Percentiles rank a stretch among this genome's conserved stretches.
phyloP scores from a whole-genome alignment of 305 asterid species.

The Rubia tinctorum region DNA sequence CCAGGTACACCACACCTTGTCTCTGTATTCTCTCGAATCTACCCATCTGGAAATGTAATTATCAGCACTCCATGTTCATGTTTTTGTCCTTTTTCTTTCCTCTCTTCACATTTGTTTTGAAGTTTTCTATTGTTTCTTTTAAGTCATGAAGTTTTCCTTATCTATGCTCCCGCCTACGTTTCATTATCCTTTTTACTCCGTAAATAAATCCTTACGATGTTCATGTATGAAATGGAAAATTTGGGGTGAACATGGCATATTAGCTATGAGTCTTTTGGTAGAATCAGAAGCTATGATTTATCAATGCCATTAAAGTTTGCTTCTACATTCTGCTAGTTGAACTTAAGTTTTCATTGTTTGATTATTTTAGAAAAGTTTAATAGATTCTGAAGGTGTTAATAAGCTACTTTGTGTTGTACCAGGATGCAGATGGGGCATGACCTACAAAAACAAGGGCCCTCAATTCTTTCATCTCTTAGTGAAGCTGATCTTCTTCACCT shows the following conservation, averaged over 20 bases:
- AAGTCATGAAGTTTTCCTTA: not conserved
- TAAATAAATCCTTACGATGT: not conserved
- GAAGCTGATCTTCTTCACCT: slow-evolving; percentile 53
- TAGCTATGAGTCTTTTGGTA: not conserved
- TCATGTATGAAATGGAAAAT: not conserved
- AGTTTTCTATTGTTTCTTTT: not conserved
- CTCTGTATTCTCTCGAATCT: slow-evolving; percentile 10
- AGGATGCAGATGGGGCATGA: slow-evolving; percentile 60
- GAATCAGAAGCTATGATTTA: not conserved
- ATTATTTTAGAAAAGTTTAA: not conserved
- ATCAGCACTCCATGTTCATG: not conserved
- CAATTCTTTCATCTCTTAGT: slow-evolving; percentile 44
- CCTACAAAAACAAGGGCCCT: slow-evolving; percentile 52
- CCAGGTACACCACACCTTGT: slow-evolving; percentile 44
- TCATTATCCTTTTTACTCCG: not conserved
- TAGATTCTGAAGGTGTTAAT: not conserved
- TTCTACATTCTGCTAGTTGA: too few relatives aligned
- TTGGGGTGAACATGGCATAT: not conserved
- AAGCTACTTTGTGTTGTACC: slow-evolving; percentile 14
- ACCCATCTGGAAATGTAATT: slow-evolving; percentile 8
- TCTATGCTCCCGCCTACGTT: not conserved
- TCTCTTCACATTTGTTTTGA: not conserved
- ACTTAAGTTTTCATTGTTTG: not conserved
- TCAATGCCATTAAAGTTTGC: not conserved
- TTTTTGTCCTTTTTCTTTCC: not conserved